Conservation (phyloP, 495 filamentous ascomycete species). For the Neurospora sp. region DNA sequence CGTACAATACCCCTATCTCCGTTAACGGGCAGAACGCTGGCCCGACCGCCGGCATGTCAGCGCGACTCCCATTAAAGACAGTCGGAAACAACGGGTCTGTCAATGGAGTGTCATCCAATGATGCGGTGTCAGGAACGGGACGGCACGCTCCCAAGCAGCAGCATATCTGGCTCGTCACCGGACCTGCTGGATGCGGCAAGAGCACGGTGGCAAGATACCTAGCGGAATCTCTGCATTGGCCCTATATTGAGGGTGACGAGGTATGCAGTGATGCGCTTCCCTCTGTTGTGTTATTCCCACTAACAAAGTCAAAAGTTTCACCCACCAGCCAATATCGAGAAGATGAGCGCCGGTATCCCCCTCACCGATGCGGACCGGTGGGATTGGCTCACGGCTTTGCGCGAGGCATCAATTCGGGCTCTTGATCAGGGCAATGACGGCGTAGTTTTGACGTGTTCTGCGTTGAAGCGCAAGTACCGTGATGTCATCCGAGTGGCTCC, state of each 20-base stretch:
- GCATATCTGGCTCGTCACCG: conserved; percentile 97
- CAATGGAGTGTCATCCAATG: conserved; percentile 18
- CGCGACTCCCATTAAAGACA: conserved; percentile 18
- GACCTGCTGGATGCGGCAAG: conserved; percentile 94
- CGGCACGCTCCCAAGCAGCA: conserved; percentile 36
- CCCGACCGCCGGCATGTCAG: conserved; percentile 21
- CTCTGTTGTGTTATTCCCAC: background rate
- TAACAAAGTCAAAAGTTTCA: conserved; percentile 58
- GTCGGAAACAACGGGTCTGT: conserved; percentile 16
- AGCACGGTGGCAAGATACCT: conserved; percentile 80
- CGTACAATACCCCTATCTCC: conserved; percentile 30
- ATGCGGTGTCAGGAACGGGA: conserved; percentile 13
- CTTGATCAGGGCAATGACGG: conserved; percentile 53
- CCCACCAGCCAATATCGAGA: conserved; percentile 72
- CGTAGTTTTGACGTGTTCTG: conserved; percentile 92
- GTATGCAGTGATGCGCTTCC: conserved; percentile 43
- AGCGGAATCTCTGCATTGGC: conserved; percentile 56
- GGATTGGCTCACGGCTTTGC: conserved; percentile 92
- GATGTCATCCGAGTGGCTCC: conserved; percentile 89
- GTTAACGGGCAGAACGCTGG: conserved; percentile 25
- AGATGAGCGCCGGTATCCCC: conserved; percentile 81
- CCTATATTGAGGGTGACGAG: conserved; percentile 93
- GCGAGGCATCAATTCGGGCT: conserved; percentile 62
- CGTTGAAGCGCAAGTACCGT: conserved; percentile 93
- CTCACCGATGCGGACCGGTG: conserved; percentile 93